phyloP scores from a whole-genome alignment of 78 protist species.

The Anaeramoeba ignava region DNA sequence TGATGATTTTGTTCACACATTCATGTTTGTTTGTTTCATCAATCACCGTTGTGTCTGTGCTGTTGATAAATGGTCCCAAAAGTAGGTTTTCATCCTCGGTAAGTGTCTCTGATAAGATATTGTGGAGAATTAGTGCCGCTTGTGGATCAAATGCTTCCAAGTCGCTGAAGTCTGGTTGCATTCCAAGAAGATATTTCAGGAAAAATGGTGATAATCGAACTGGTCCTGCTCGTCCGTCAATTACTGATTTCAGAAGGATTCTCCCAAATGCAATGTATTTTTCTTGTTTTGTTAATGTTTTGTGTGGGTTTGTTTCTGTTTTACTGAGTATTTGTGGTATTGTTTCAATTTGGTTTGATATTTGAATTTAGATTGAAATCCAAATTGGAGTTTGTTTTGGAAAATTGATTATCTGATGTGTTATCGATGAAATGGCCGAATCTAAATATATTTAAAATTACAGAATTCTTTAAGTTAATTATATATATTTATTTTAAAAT shows the following conservation, averaged over 20 bases:
- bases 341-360: too few species aligned
- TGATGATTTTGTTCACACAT: background rate
- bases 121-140: background rate
- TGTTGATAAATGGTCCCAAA: background rate
- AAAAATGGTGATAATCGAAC: background rate
- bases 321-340: too few species aligned
- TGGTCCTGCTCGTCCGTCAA: background rate
- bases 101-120: background rate
- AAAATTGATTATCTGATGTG: too few species aligned
- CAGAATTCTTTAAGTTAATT: too few species aligned
- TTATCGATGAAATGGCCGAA: too few species aligned
- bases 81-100: background rate
- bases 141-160: slow-evolving; percentile 1
- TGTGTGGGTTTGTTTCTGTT: too few species aligned
- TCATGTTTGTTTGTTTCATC: background rate
- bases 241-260: background rate
- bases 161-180: background rate
- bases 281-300: too few species aligned
- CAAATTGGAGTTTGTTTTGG: too few species aligned
- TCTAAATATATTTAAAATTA: too few species aligned
- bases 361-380: too few species aligned
- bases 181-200: background rate
- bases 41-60: background rate
- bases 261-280: background rate
- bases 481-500: too few species aligned